These are phyloP conservation scores for Chenopodium quinoa DNA, from an alignment of 148 eudicot species.

Conservation along the genomic window DNA sequence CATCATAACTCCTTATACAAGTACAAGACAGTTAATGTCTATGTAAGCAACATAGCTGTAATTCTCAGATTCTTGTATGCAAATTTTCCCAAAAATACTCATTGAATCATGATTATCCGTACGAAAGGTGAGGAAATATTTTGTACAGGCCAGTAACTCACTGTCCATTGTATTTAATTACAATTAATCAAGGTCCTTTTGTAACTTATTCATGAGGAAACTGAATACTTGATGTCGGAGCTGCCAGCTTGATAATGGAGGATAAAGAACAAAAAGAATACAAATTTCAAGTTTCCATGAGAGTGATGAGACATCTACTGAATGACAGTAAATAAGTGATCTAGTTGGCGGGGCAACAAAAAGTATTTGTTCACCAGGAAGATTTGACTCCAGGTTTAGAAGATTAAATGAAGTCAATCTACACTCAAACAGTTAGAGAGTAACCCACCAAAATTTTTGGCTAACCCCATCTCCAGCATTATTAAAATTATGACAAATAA, in stretches of 20 bases:
- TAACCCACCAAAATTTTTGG: background rate
- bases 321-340: background rate
- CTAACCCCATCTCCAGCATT: background rate
- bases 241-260: background rate
- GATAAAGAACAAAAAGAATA: background rate
- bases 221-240: background rate
- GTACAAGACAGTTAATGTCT: background rate
- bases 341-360: background rate
- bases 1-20: background rate
- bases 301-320: background rate
- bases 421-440: background rate
- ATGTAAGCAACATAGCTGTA: background rate
- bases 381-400: background rate
- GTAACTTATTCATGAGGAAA: background rate
- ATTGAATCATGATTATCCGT: background rate
- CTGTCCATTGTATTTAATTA: background rate
- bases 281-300: background rate
- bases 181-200: background rate
- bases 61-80: background rate
- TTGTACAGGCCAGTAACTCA: background rate
- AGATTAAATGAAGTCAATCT: background rate
- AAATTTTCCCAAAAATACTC: background rate
- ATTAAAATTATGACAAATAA: slow-evolving; percentile 17
- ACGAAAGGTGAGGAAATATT: background rate
- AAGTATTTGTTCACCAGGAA: background rate